Percentiles rank a stretch among this genome's conserved stretches.
These are phyloP conservation scores for Paramecium pentaurelia DNA, from an alignment of 73 alveolate species.

Conservation along the genomic window DNA sequence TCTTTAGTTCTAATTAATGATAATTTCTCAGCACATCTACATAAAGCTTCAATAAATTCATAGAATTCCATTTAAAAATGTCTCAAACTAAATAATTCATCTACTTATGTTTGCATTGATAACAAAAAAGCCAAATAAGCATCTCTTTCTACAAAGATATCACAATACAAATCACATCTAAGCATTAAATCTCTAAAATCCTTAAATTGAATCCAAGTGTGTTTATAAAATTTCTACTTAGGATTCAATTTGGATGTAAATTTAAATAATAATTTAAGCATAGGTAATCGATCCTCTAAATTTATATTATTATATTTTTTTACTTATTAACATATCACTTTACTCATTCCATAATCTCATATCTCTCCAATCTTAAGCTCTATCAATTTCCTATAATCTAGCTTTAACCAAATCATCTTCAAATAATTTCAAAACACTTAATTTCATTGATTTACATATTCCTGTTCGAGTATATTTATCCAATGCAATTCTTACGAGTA, in stretches of 20 bases:
- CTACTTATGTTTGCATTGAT: conserved; percentile 66
- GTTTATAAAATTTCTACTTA: conserved; percentile 33
- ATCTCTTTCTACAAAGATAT: conserved; percentile 57
- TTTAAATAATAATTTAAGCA: conserved; percentile 26
- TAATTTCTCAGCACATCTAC: conserved; percentile 68
- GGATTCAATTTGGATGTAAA: conserved; percentile 23
- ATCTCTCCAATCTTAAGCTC: conserved; percentile 55
- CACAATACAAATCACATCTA: conserved; percentile 43
- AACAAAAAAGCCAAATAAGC: conserved; percentile 43
- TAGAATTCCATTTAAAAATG: conserved; percentile 65
- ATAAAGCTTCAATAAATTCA: conserved; percentile 72
- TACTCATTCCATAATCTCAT: conserved; percentile 58
- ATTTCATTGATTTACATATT: conserved; percentile 26
- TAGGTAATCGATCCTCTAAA: conserved; percentile 33
- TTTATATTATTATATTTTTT: neutral
- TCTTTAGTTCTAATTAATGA: conserved; percentile 24
- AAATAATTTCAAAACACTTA: neutral
- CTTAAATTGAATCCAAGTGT: conserved; percentile 20
- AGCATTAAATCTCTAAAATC: conserved; percentile 50
- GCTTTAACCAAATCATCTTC: neutral
- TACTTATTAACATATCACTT: conserved; percentile 49
- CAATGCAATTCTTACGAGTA: conserved; percentile 65
- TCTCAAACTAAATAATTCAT: conserved; percentile 56
- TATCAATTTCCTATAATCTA: neutral
- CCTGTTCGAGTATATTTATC: conserved; percentile 61